phyloP scores from a whole-genome alignment of 768 basidiomycete genomes.

The Tulasnella sp. region DNA sequence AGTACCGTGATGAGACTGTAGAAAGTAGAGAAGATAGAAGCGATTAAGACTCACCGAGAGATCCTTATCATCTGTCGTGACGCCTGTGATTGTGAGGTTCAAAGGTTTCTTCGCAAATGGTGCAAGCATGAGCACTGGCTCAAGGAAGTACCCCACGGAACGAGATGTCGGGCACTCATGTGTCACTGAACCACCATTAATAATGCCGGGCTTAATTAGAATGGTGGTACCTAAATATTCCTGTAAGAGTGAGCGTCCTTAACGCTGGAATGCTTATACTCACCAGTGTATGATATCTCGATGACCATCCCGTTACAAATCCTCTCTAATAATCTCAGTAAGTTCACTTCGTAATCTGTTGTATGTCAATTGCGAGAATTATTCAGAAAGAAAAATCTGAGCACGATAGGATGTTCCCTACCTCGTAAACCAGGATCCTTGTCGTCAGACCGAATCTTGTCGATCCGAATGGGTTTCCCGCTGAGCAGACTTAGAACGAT shows the following conservation, averaged over 20 bases:
- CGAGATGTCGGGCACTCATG: slow-evolving; percentile 89
- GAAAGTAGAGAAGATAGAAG: neutral
- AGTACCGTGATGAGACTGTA: neutral
- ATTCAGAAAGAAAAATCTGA: neutral
- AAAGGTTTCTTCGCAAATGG: slow-evolving; percentile 89
- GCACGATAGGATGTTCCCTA: slow-evolving; percentile 35
- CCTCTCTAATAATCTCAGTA: slow-evolving; percentile 82
- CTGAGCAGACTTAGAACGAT: slow-evolving; percentile 87
- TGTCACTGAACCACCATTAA: slow-evolving; percentile 71
- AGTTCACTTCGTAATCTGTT: slow-evolving; percentile 86
- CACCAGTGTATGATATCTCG: slow-evolving; percentile 94
- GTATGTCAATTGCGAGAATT: neutral
- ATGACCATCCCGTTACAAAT: slow-evolving; percentile 90
- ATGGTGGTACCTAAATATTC: slow-evolving; percentile 71
- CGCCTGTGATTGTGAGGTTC: slow-evolving; percentile 74
- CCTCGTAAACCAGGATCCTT: slow-evolving; percentile 94
- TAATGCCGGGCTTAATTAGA: slow-evolving; percentile 86
- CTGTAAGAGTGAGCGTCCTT: neutral
- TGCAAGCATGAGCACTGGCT: slow-evolving; percentile 83
- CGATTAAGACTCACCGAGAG: slow-evolving; percentile 61
- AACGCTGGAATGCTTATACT: slow-evolving; percentile 31
- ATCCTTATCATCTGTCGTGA: slow-evolving; percentile 90
- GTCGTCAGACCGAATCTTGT: slow-evolving; percentile 85
- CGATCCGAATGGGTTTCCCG: slow-evolving; percentile 77
- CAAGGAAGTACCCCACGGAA: slow-evolving; percentile 91